phyloP scores from a whole-genome alignment of 495 filamentous ascomycete genomes.

The Neurospora tetrasperma region DNA sequence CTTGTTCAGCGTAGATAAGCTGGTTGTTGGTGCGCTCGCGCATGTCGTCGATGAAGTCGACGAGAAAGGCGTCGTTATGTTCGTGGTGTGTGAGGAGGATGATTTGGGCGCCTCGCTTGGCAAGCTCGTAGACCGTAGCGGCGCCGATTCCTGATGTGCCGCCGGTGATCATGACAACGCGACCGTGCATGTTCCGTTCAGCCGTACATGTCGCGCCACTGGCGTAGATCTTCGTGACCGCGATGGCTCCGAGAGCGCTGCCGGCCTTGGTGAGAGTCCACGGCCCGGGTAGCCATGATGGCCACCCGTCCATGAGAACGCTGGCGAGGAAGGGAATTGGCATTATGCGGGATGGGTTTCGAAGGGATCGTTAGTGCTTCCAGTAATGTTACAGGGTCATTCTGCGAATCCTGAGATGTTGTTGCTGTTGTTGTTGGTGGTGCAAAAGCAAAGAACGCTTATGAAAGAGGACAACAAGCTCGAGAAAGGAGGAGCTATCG shows the following conservation, averaged over 20 bases:
- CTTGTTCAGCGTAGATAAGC: conserved; percentile 88
- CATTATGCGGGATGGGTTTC: conserved; percentile 40
- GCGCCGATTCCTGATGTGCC: conserved; percentile 92
- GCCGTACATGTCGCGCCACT: conserved; percentile 62
- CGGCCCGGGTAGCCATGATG: conserved; percentile 52
- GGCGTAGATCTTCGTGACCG: conserved; percentile 66
- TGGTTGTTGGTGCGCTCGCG: conserved; percentile 71
- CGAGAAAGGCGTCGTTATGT: conserved; percentile 73
- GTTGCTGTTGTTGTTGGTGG: background rate
- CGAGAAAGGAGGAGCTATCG: background rate
- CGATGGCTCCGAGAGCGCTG: conserved; percentile 49
- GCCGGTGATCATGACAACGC: conserved; percentile 88
- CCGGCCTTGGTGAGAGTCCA: conserved; percentile 48
- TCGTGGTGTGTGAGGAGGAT: conserved; percentile 79
- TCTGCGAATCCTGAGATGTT: background rate
- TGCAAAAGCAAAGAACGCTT: background rate
- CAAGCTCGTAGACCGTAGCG: conserved; percentile 59
- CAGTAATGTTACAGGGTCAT: background rate
- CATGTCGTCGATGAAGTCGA: conserved; percentile 85
- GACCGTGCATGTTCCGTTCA: conserved; percentile 83
- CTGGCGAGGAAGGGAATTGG: conserved; percentile 64
- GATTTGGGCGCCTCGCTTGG: conserved; percentile 76
- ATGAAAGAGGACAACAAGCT: background rate
- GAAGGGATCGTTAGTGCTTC: background rate
- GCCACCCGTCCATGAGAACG: conserved; percentile 52